These are phyloP conservation scores for Agapanthus africanus DNA, from an alignment of 106 monocot species.

Conservation along the genomic window DNA sequence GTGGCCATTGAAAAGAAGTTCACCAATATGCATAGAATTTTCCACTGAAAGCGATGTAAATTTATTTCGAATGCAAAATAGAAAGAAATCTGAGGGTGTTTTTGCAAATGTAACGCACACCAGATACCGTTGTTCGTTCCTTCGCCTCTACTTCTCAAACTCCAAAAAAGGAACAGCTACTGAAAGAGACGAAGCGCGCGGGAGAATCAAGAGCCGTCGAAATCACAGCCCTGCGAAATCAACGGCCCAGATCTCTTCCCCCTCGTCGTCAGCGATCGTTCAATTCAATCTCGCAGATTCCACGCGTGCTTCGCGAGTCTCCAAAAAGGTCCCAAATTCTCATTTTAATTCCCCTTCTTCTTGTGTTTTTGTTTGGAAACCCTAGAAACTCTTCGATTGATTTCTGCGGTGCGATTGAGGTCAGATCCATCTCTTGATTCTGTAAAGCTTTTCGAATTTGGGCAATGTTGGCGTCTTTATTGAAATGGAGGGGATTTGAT, in stretches of 20 bases:
- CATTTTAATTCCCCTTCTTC: neutral
- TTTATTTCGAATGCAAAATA: no score
- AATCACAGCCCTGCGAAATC: neutral
- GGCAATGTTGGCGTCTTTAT: no score
- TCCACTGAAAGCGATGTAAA: no score
- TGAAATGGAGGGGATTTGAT: neutral
- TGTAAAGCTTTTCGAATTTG: neutral
- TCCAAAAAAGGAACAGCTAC: slow-evolving; percentile 5
- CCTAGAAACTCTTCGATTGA: neutral
- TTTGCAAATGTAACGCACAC: no score
- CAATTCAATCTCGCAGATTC: neutral
- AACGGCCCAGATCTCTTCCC: slow-evolving; percentile 2
- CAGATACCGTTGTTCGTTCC: neutral
- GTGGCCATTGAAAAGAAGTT: no score
- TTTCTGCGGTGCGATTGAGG: neutral
- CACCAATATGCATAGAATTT: no score
- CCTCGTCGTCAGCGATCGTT: neutral
- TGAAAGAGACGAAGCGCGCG: neutral
- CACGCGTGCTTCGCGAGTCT: neutral
- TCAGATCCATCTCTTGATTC: neutral
- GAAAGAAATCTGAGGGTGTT: no score
- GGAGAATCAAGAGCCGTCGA: neutral
- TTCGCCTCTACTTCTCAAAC: neutral
- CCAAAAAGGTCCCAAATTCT: neutral
- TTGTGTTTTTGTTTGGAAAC: neutral